Evolutionary conservation across 75 land plant species (phyloP).

Genomic region (Sequoiadendron giganteum): DNA sequence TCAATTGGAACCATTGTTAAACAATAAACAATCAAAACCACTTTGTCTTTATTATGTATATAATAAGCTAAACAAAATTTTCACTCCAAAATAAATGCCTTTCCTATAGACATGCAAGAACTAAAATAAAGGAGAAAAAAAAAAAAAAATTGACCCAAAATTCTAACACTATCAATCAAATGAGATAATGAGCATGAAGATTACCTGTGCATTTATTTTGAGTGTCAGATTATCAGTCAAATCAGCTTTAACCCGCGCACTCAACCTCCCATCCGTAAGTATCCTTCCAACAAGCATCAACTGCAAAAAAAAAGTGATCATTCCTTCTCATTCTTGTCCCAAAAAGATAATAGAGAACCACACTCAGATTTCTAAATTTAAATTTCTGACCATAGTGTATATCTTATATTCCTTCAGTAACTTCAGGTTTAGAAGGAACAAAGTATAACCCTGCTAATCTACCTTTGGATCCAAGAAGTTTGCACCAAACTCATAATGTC

Average conservation of each 20-base stretch:
- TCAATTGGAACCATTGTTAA: neutral
- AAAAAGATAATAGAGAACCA: neutral
- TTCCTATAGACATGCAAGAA: neutral
- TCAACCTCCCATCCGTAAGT: slow-evolving; percentile 91
- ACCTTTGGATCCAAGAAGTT: slow-evolving; percentile 91
- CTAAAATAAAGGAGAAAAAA: neutral
- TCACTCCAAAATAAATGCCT: neutral
- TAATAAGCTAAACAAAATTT: neutral
- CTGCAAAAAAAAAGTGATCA: slow-evolving; percentile 34
- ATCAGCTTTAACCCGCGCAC: slow-evolving; percentile 87
- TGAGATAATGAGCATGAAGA: neutral
- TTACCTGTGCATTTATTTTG: slow-evolving; percentile 96
- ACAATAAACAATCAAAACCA: neutral
- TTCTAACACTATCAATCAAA: neutral
- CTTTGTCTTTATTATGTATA: neutral
- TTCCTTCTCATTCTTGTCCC: neutral
- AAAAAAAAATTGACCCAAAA: neutral
- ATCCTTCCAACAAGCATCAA: slow-evolving; percentile 94
- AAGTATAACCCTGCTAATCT: neutral
- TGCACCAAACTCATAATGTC: slow-evolving; percentile 97
- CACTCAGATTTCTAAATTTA: neutral
- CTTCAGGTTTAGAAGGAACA: neutral
- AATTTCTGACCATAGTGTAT: neutral
- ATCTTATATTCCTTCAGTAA: neutral
- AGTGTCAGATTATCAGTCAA: slow-evolving; percentile 78